Evolutionary conservation across 176 grass and related monocot genomes (phyloP).

Genomic region (Pontederia crassipes): DNA sequence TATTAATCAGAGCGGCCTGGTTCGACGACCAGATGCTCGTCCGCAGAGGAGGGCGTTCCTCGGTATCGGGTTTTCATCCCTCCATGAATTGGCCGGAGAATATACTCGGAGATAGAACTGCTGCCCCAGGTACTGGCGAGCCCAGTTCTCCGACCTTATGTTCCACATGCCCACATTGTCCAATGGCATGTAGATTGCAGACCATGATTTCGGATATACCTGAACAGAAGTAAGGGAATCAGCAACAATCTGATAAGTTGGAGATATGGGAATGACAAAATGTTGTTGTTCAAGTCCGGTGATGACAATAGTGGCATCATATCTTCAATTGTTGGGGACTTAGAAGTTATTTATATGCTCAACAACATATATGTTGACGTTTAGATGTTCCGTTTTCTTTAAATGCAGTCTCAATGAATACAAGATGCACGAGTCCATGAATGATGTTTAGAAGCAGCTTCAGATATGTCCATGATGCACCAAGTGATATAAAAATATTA

Average conservation of each 20-base stretch:
- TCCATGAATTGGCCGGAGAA: conserved; percentile 8
- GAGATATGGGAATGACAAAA: neutral
- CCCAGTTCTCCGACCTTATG: conserved; percentile 9
- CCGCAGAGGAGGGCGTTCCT: conserved; percentile 11
- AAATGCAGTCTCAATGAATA: no score
- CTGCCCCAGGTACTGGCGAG: conserved; percentile 12
- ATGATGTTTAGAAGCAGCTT: no score
- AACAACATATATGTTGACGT: no score
- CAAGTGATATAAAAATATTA: no score
- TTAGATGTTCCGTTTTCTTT: no score
- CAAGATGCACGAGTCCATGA: no score
- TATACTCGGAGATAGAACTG: conserved; percentile 11
- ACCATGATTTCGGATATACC: conserved; percentile 11
- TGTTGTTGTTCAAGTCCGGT: neutral
- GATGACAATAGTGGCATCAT: no score
- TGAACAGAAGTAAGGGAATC: neutral
- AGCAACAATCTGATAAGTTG: neutral
- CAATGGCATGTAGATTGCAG: conserved; percentile 13
- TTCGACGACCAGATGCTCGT: neutral
- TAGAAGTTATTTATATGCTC: no score
- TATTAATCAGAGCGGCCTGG: conserved; percentile 1
- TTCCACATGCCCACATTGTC: conserved; percentile 19
- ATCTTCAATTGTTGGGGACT: no score
- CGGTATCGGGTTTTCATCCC: conserved; percentile 12
- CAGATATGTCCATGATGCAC: no score